Evolutionary conservation across 805 yeast genomes (phyloP).

Genomic region (Wickerhamiella cacticola): DNA sequence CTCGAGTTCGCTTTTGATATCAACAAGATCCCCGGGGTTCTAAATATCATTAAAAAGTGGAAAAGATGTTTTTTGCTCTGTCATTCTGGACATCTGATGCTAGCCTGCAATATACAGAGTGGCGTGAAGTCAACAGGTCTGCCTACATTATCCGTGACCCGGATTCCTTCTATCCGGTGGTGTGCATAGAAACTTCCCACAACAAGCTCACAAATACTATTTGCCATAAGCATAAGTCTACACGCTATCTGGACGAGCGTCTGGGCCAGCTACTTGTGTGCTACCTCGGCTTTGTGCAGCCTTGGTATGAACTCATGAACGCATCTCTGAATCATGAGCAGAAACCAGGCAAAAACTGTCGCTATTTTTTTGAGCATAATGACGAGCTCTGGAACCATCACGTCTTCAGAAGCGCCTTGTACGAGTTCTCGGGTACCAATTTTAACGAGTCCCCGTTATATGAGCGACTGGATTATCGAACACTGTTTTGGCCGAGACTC

Average conservation of each 20-base stretch:
- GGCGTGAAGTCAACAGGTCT: background rate
- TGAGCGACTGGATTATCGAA: background rate
- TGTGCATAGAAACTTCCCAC: background rate
- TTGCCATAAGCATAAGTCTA: background rate
- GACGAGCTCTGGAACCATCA: background rate
- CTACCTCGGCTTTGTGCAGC: background rate
- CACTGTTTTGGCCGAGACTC: background rate
- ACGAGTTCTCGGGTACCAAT: background rate
- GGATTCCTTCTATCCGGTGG: background rate
- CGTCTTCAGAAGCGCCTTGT: background rate
- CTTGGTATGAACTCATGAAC: background rate
- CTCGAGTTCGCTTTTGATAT: background rate
- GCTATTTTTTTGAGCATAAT: background rate
- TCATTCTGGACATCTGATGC: background rate
- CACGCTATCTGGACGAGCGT: background rate
- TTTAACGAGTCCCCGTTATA: background rate
- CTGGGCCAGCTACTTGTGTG: background rate
- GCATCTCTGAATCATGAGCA: background rate
- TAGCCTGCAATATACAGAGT: background rate
- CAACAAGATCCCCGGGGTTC: background rate
- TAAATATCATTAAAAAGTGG: background rate
- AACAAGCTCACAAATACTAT: background rate
- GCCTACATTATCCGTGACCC: background rate
- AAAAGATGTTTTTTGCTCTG: background rate
- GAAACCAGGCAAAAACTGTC: background rate